Evolutionary conservation across 768 basidiomycete genomes (phyloP).

Genomic region (Agrocybe chaxingu): DNA sequence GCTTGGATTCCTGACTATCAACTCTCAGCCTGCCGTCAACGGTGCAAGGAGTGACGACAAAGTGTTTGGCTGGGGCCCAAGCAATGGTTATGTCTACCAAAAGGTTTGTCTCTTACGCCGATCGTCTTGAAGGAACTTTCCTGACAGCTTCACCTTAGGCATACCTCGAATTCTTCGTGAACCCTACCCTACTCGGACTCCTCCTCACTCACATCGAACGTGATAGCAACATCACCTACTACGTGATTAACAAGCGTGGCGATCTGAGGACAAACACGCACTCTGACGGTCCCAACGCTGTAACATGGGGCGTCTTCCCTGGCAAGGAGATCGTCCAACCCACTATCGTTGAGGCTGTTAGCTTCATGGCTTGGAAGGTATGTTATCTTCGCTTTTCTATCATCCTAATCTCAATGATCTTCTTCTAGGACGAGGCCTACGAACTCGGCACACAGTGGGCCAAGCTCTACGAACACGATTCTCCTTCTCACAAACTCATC

Average conservation of each 20-base stretch:
- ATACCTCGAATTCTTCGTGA: slow-evolving; percentile 94
- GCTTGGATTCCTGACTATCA: slow-evolving; percentile 93
- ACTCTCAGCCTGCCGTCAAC: slow-evolving; percentile 95
- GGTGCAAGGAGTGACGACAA: slow-evolving; percentile 83
- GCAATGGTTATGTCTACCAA: slow-evolving; percentile 93
- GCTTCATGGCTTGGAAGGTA: slow-evolving; percentile 99
- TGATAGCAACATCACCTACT: slow-evolving; percentile 90
- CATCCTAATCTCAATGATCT: slow-evolving; percentile 6
- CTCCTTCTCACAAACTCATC: slow-evolving; percentile 74
- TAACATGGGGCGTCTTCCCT: slow-evolving; percentile 98
- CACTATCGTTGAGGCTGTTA: slow-evolving; percentile 94
- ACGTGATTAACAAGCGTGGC: slow-evolving; percentile 94
- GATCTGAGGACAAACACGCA: slow-evolving; percentile 94
- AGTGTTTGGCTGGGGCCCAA: slow-evolving; percentile 90
- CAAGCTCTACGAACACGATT: slow-evolving; percentile 74
- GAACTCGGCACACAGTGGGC: slow-evolving; percentile 94
- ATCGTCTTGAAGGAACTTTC: not conserved
- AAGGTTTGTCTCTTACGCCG: slow-evolving; percentile 49
- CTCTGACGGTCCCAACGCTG: slow-evolving; percentile 95
- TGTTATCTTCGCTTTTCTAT: slow-evolving; percentile 14
- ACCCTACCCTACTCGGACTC: slow-evolving; percentile 64
- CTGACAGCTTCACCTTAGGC: slow-evolving; percentile 47
- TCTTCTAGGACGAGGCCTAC: slow-evolving; percentile 84
- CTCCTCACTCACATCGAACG: slow-evolving; percentile 82
- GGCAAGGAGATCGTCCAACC: slow-evolving; percentile 96